phyloP scores from a whole-genome alignment of 345 rosid species.

The Sisymbrium altissimum region DNA sequence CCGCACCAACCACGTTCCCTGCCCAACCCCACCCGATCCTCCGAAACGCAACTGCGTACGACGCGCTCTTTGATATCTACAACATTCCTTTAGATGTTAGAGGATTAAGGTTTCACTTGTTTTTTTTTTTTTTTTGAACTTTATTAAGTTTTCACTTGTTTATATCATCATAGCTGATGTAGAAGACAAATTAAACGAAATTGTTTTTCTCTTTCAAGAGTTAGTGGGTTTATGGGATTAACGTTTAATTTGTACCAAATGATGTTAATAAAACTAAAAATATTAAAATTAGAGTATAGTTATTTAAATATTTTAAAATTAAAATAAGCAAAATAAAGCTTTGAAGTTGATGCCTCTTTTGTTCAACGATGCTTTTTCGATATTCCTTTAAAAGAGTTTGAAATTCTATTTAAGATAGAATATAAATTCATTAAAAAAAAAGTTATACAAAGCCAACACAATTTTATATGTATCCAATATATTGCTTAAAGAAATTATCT shows the following conservation, averaged over 20 bases:
- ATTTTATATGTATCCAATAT: not conserved
- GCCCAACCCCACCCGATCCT: conserved; percentile 81
- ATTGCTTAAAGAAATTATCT: not conserved
- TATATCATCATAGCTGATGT: not conserved
- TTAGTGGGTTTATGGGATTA: too few relatives aligned
- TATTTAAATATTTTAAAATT: not conserved
- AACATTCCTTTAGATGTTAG: not conserved
- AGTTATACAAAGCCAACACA: not conserved
- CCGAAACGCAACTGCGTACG: conserved; percentile 65
- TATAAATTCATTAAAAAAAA: not conserved
- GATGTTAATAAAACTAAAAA: not conserved
- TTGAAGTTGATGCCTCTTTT: not conserved
- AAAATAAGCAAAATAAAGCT: not conserved
- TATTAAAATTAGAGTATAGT: not conserved
- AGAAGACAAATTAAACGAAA: not conserved
- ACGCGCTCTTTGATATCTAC: conserved; percentile 57
- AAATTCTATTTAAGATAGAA: not conserved
- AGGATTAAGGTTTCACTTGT: not conserved
- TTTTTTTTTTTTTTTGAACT: too few relatives aligned
- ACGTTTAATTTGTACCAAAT: not conserved
- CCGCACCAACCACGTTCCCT: conserved; percentile 84
- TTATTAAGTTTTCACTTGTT: not conserved
- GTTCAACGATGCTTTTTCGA: not conserved
- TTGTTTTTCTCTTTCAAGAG: not conserved
- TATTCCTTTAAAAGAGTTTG: not conserved